A percentile compares a stretch with the other conserved stretches of the same genome.
Evolutionary conservation across 1,284 basidiomycete species (phyloP).

Genomic region (Microbotryum saponariae): DNA sequence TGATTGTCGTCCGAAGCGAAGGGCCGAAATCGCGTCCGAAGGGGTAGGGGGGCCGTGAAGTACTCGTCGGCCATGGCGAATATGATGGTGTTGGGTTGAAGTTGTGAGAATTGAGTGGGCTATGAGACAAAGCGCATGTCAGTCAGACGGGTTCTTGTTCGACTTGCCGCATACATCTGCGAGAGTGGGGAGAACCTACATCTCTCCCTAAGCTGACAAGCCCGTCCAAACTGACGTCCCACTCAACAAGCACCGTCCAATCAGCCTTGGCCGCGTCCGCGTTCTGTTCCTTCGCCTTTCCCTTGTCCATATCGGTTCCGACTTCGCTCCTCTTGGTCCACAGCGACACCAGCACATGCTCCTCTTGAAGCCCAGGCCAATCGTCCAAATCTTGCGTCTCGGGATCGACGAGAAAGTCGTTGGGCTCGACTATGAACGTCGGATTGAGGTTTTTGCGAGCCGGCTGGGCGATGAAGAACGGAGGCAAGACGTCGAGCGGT

Average conservation of each 20-base stretch:
- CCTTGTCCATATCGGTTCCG: conserved; percentile 33
- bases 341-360: conserved; percentile 21
- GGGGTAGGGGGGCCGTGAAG: conserved; percentile 56
- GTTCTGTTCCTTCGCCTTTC: conserved; percentile 27
- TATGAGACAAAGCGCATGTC: conserved; percentile 31
- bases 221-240: conserved; percentile 58
- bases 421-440: conserved; percentile 45
- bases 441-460: conserved; percentile 70
- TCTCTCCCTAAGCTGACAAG: conserved; percentile 56
- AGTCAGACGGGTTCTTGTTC: too few species aligned
- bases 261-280: conserved; percentile 36
- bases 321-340: conserved; percentile 25
- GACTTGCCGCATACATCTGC: too few species aligned
- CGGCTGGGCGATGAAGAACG: conserved; percentile 61
- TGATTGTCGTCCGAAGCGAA: conserved; percentile 1
- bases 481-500: conserved; percentile 33
- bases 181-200: conserved; percentile 45
- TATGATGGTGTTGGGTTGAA: conserved; percentile 66
- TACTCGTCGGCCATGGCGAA: conserved; percentile 50
- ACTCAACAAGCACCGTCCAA: conserved; percentile 62
- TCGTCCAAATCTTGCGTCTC: not conserved
- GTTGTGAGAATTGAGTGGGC: conserved; percentile 47
- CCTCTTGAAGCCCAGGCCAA: conserved; percentile 16
- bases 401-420: conserved; percentile 20
- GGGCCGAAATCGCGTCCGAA: conserved; percentile 51